Evolutionary conservation across 2,329 filamentous ascomycete species (phyloP).

Genomic region (Stromatinia cepivora): DNA sequence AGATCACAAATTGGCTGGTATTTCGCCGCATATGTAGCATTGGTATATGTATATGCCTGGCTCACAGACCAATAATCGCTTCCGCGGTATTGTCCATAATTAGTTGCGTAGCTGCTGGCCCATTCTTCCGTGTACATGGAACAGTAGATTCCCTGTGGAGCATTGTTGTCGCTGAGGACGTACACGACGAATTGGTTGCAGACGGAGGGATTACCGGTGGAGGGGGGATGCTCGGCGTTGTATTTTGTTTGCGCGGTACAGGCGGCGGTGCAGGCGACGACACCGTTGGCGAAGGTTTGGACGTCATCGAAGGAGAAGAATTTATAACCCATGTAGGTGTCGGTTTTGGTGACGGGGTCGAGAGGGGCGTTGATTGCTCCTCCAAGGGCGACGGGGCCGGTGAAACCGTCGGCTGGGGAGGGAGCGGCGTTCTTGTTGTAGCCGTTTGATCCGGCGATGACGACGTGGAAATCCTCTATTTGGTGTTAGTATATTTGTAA

Average conservation of each 20-base stretch:
- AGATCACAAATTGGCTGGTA: conserved; percentile 10
- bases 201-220: conserved; percentile 39
- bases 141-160: conserved; percentile 44
- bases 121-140: conserved; percentile 36
- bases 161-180: conserved; percentile 41
- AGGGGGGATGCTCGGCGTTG: conserved; percentile 39
- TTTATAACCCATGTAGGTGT: conserved; percentile 40
- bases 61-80: conserved; percentile 16
- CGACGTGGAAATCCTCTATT: conserved; percentile 42
- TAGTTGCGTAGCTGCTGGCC: conserved; percentile 33
- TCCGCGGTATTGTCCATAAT: conserved; percentile 31
- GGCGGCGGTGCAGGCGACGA: conserved; percentile 39
- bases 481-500: conserved; percentile 4
- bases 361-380: conserved; percentile 42
- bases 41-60: conserved; percentile 13
- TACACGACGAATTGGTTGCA: conserved; percentile 46
- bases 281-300: conserved; percentile 28
- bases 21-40: neutral
- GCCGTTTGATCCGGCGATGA: conserved; percentile 48
- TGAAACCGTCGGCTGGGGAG: conserved; percentile 2
- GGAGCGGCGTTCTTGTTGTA: conserved; percentile 40
- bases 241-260: conserved; percentile 43
- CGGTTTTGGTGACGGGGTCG: conserved; percentile 30
- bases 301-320: conserved; percentile 33
- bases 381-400: conserved; percentile 38